phyloP scores from a whole-genome alignment of 495 filamentous ascomycete genomes.

The Penicillium verhagenii region DNA sequence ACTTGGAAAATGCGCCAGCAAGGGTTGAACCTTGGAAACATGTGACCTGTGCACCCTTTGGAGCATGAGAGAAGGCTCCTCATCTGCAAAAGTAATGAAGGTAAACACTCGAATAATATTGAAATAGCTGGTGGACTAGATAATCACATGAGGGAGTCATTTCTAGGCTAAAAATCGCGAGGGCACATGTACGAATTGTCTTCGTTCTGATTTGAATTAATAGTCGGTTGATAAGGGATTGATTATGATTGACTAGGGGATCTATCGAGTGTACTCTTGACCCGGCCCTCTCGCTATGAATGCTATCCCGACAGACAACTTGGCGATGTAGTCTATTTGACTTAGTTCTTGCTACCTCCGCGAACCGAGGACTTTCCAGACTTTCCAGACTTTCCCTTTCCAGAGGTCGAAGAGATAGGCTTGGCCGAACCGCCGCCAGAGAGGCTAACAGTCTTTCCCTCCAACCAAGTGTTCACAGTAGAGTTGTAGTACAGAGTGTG shows the following conservation, averaged over 20 bases:
- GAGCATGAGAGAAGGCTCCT: too few relatives aligned
- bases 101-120: too few relatives aligned
- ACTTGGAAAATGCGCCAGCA: too few relatives aligned
- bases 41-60: too few relatives aligned
- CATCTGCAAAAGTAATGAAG: too few relatives aligned
- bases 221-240: not conserved
- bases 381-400: too few relatives aligned
- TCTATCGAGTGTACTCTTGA: not conserved
- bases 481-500: conserved; percentile 13
- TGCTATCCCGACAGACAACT: not conserved
- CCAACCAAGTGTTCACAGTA: conserved; percentile 10
- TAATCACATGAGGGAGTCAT: too few relatives aligned
- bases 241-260: not conserved
- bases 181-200: too few relatives aligned
- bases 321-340: not conserved
- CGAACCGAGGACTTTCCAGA: not conserved
- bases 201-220: not conserved
- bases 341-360: not conserved
- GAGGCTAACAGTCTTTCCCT: conserved; percentile 12
- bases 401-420: conserved; percentile 16
- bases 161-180: too few relatives aligned
- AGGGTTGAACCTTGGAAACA: too few relatives aligned
- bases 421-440: conserved; percentile 12
- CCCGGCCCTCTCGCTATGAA: not conserved
- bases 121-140: too few relatives aligned